Evolutionary conservation across 441 rosid genomes (phyloP).

Genomic region (Mallotus japonicus): DNA sequence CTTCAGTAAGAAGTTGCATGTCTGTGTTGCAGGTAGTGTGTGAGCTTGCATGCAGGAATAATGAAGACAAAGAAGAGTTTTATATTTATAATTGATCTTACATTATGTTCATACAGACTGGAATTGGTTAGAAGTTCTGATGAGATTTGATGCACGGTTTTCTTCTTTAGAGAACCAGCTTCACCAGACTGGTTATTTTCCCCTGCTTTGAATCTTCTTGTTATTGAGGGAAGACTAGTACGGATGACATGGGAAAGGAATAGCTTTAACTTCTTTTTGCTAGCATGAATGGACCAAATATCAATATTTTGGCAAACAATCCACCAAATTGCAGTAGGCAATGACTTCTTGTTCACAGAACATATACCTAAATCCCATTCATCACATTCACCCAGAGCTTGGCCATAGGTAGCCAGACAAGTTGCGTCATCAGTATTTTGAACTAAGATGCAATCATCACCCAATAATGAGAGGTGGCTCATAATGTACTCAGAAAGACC

Average conservation of each 20-base stretch:
- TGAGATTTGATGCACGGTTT: constrained; percentile 55
- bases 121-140: constrained; percentile 62
- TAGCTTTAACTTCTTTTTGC: constrained; percentile 57
- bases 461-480: constrained; percentile 43
- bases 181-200: constrained; percentile 33
- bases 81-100: constrained; percentile 37
- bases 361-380: constrained; percentile 56
- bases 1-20: not conserved
- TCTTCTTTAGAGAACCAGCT: constrained; percentile 36
- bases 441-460: constrained; percentile 31
- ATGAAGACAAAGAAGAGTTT: constrained; percentile 10
- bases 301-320: constrained; percentile 71
- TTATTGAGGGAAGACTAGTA: constrained; percentile 45
- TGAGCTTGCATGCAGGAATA: not conserved
- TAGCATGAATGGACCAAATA: constrained; percentile 74
- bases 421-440: constrained; percentile 26
- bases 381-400: constrained; percentile 32
- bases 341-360: constrained; percentile 51
- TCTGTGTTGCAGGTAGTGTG: not conserved
- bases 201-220: constrained; percentile 31
- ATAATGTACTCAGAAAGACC: constrained; percentile 63
- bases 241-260: constrained; percentile 58
- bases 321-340: constrained; percentile 77
- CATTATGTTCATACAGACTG: constrained; percentile 63
- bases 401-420: constrained; percentile 18